These are phyloP conservation scores for Mycena haematopus DNA, from an alignment of 768 basidiomycete species.

Conservation along the genomic window DNA sequence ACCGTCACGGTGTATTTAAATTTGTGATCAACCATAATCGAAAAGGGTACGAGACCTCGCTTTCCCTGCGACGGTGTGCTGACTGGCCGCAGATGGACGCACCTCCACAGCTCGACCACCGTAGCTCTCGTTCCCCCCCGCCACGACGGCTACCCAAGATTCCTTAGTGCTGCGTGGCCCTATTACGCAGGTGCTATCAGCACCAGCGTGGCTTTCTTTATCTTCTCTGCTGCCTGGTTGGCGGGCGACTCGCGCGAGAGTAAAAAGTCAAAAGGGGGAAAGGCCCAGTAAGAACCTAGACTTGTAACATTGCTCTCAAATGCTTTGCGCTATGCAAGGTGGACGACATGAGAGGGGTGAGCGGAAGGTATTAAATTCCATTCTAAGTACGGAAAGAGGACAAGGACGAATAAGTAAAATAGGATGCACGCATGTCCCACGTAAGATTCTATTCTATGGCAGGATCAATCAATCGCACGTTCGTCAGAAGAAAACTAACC, in stretches of 20 bases:
- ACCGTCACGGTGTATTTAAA: slow-evolving; percentile 98
- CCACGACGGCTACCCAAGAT: slow-evolving; percentile 95
- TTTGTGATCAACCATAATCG: slow-evolving; percentile 92
- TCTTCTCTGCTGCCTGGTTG: slow-evolving; percentile 89
- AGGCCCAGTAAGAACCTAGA: slow-evolving; percentile 44
- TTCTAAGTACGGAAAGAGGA: slow-evolving; percentile 22
- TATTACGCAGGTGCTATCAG: slow-evolving; percentile 93
- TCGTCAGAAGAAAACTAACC: slow-evolving; percentile 8
- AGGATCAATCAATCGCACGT: slow-evolving; percentile 18
- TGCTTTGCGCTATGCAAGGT: not conserved
- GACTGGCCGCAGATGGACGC: slow-evolving; percentile 62
- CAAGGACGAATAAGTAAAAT: slow-evolving; percentile 23
- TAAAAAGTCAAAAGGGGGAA: slow-evolving; percentile 53
- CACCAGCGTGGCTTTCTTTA: slow-evolving; percentile 82
- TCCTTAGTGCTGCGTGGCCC: slow-evolving; percentile 95
- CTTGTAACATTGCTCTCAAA: slow-evolving; percentile 25
- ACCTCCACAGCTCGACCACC: slow-evolving; percentile 72
- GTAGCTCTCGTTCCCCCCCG: slow-evolving; percentile 91
- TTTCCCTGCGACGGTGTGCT: slow-evolving; percentile 3
- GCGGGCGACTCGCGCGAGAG: slow-evolving; percentile 77
- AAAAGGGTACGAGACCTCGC: slow-evolving; percentile 62
- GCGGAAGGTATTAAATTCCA: slow-evolving; percentile 25
- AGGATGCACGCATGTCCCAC: slow-evolving; percentile 18
- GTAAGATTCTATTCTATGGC: slow-evolving; percentile 10
- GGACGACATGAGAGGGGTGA: not conserved